phyloP scores from a whole-genome alignment of 2,329 filamentous ascomycete genomes.

The Sclerotiophoma versabilis region DNA sequence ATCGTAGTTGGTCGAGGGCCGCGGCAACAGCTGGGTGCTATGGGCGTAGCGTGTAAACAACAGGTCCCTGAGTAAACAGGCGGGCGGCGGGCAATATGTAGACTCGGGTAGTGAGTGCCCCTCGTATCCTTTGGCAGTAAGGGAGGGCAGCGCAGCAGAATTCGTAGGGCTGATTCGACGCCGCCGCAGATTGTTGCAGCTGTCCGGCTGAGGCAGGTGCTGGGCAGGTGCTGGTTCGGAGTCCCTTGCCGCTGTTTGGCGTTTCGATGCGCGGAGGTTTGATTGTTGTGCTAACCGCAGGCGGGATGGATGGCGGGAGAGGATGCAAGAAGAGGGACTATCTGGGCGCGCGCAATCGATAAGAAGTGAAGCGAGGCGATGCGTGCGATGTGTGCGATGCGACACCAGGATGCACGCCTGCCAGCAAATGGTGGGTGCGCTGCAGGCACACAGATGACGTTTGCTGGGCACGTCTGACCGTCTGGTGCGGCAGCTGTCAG shows the following conservation, averaged over 20 bases:
- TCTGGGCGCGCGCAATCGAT: slow-evolving; percentile 16
- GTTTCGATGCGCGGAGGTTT: slow-evolving; percentile 6
- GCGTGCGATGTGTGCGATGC: background rate
- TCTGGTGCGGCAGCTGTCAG: slow-evolving; percentile 17
- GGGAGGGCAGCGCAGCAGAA: slow-evolving; percentile 16
- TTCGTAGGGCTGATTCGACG: slow-evolving; percentile 34
- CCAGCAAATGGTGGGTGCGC: slow-evolving; percentile 14
- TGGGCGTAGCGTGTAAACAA: slow-evolving; percentile 12
- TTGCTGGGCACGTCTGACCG: slow-evolving; percentile 10
- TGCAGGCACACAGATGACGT: slow-evolving; percentile 15
- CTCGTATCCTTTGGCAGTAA: slow-evolving; percentile 5
- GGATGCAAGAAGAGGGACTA: slow-evolving; percentile 14
- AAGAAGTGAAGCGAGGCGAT: slow-evolving; percentile 15
- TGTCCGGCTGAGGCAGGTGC: slow-evolving; percentile 30
- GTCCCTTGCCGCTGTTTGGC: slow-evolving; percentile 19
- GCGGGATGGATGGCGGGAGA: slow-evolving; percentile 16
- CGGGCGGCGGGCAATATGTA: background rate
- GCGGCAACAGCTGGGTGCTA: slow-evolving; percentile 1
- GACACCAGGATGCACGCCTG: slow-evolving; percentile 17
- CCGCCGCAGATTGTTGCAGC: slow-evolving; percentile 26
- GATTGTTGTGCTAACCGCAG: slow-evolving; percentile 17
- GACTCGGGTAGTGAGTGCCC: background rate
- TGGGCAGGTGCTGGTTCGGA: slow-evolving; percentile 13
- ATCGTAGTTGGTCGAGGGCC: background rate
- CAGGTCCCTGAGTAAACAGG: slow-evolving; percentile 12